A percentile compares a stretch with the other conserved stretches of the same genome.
Conservation (phyloP, 2,329 filamentous ascomycete species). For the Aplosporella prunicola region DNA sequence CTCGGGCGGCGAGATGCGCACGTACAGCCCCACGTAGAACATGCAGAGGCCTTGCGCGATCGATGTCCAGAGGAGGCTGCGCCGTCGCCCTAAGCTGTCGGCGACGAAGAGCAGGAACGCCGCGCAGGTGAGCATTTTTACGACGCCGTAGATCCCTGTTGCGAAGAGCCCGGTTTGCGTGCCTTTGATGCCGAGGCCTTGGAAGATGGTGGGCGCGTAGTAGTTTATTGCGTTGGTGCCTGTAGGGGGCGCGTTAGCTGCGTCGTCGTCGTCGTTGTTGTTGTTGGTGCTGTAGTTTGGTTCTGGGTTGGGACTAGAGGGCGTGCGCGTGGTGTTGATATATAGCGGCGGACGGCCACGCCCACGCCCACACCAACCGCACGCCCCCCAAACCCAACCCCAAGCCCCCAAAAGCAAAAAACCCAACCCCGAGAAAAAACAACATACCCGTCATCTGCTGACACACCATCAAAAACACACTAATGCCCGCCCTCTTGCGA, state of each 20-base stretch:
- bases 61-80: conserved; percentile 55
- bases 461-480: conserved; percentile 55
- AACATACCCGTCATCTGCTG: conserved; percentile 68
- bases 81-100: conserved; percentile 58
- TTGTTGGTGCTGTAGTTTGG: neutral
- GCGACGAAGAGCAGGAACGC: conserved; percentile 58
- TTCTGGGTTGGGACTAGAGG: no score
- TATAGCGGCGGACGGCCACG: no score
- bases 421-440: no score
- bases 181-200: conserved; percentile 50
- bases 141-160: conserved; percentile 63
- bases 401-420: conserved; percentile 26
- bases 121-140: conserved; percentile 57
- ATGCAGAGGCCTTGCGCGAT: conserved; percentile 53
- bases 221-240: conserved; percentile 39
- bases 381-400: neutral
- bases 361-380: no score
- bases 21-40: conserved; percentile 64
- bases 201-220: conserved; percentile 62
- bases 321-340: no score
- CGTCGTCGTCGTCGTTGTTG: neutral
- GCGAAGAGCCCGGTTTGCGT: conserved; percentile 56
- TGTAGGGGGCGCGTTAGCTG: no score
- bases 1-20: conserved; percentile 51
- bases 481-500: conserved; percentile 30